These are phyloP conservation scores for Aureobasidium sp. DNA, from an alignment of 2,329 filamentous ascomycete genomes.

Conservation along the genomic window DNA sequence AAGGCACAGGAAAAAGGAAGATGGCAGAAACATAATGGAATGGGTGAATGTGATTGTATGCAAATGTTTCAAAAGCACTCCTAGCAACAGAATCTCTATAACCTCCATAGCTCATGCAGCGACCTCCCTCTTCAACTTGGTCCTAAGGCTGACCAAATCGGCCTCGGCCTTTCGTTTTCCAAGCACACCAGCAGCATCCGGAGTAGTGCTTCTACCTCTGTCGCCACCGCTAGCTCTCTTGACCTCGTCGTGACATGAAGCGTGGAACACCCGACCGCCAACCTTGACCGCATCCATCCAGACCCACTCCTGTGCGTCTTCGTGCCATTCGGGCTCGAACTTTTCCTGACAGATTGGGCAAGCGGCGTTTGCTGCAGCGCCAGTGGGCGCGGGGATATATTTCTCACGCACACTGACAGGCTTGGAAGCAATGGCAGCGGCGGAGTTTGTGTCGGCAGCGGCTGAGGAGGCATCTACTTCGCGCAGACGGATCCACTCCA, in stretches of 20 bases:
- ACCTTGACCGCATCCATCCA: constrained; percentile 83
- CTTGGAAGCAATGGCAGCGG: not conserved
- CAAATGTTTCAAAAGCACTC: not conserved
- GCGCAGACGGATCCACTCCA: constrained; percentile 82
- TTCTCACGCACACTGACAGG: constrained; percentile 53
- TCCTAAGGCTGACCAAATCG: not conserved
- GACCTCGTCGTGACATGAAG: constrained; percentile 71
- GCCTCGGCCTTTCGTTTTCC: constrained; percentile 28
- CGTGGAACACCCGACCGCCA: constrained; percentile 75
- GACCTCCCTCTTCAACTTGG: constrained; percentile 10
- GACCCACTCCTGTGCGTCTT: constrained; percentile 91
- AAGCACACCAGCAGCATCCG: constrained; percentile 21
- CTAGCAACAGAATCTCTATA: not conserved
- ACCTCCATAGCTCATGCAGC: not conserved
- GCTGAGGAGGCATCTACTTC: constrained; percentile 59
- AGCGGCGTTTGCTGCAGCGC: constrained; percentile 60
- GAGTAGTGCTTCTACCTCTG: constrained; percentile 26
- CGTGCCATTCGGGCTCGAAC: constrained; percentile 86
- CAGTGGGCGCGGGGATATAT: constrained; percentile 67
- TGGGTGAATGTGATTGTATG: not conserved
- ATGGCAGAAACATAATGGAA: no score
- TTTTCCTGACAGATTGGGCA: constrained; percentile 95
- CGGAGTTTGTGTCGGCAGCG: constrained; percentile 28
- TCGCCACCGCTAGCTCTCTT: constrained; percentile 14
- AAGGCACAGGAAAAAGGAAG: no score